Conservation (phyloP, 176 grass and related monocot genomes). For the Oryza meridionalis region DNA sequence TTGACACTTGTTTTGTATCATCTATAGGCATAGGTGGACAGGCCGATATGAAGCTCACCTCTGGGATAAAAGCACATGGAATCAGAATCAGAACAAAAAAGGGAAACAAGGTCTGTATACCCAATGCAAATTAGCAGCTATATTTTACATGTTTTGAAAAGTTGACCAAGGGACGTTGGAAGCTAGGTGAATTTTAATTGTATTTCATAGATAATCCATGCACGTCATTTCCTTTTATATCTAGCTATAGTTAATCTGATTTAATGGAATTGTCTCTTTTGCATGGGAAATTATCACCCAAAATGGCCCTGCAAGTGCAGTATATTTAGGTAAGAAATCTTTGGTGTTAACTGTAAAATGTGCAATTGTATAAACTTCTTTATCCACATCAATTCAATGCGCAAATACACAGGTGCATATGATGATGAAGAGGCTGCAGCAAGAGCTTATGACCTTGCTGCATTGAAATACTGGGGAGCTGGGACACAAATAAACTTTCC, state of each 20-base stretch:
- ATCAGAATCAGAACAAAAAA: constrained; percentile 99
- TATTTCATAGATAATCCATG: constrained; percentile 12
- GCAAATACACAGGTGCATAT: constrained; percentile 77
- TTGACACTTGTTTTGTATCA: not conserved
- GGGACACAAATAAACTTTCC: constrained; percentile 99
- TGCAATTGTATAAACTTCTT: constrained; percentile 9
- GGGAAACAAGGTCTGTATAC: constrained; percentile 88
- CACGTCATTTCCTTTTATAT: constrained; percentile 28
- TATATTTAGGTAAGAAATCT: constrained; percentile 84
- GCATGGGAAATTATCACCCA: constrained; percentile 58
- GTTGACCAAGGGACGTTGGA: constrained; percentile 5
- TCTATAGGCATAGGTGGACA: constrained; percentile 96
- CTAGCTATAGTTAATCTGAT: constrained; percentile 46
- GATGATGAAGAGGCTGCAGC: constrained; percentile 99
- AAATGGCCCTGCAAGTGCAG: constrained; percentile 52
- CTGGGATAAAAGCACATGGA: constrained; percentile 99
- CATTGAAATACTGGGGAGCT: constrained; percentile 98
- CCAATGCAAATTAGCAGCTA: not conserved
- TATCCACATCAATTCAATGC: constrained; percentile 25
- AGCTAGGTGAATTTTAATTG: constrained; percentile 16
- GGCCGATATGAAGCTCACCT: constrained; percentile 99
- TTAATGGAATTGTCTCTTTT: constrained; percentile 54
- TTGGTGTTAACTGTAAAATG: constrained; percentile 13
- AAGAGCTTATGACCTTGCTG: constrained; percentile 99
- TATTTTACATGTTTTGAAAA: not conserved